These are phyloP conservation scores for Stagonosporopsis vannaccii DNA, from an alignment of 2,329 filamentous ascomycete species.

Conservation along the genomic window DNA sequence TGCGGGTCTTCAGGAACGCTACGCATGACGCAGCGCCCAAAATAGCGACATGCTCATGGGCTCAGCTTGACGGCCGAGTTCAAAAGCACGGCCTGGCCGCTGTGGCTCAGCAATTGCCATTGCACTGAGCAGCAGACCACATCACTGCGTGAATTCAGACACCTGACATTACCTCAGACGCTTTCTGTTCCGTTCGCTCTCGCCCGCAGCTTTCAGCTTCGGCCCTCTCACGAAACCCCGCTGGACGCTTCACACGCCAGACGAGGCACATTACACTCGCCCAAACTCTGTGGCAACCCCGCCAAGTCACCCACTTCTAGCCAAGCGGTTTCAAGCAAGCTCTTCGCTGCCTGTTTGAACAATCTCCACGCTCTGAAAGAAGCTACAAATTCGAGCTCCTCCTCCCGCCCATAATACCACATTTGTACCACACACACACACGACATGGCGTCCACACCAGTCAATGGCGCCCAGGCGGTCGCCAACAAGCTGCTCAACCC, in stretches of 20 bases:
- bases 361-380: neutral
- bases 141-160: neutral
- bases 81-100: constrained; percentile 5
- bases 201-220: constrained; percentile 5
- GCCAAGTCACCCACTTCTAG: constrained; percentile 21
- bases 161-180: constrained; percentile 17
- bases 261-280: constrained; percentile 15
- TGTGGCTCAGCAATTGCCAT: neutral
- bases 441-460: constrained; percentile 45
- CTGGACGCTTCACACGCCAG: constrained; percentile 14
- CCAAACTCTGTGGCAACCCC: constrained; percentile 15
- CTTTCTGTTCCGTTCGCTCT: constrained; percentile 14
- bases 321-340: constrained; percentile 16
- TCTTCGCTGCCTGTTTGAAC: constrained; percentile 13
- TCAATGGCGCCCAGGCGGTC: constrained; percentile 34
- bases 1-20: constrained; percentile 33
- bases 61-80: constrained; percentile 5
- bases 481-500: constrained; percentile 64
- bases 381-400: constrained; percentile 11
- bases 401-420: neutral
- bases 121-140: neutral
- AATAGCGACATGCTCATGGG: constrained; percentile 20
- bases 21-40: constrained; percentile 22
- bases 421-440: constrained; percentile 15
- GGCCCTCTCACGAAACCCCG: constrained; percentile 19